Evolutionary conservation across 1,139 yeast species (phyloP).

Genomic region (Williopsis jadinii): DNA sequence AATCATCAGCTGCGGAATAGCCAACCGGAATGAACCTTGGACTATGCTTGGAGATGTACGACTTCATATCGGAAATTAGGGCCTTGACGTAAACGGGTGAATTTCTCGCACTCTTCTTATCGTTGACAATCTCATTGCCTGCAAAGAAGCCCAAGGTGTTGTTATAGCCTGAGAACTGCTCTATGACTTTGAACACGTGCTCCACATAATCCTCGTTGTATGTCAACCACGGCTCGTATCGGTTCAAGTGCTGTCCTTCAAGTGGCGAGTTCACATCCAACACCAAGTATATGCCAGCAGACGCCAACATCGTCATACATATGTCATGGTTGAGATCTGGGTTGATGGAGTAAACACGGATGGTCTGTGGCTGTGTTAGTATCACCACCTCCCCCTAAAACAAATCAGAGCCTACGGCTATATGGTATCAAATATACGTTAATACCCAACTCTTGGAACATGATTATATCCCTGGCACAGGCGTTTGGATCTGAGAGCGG

Average conservation of each 20-base stretch:
- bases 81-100: slow-evolving; percentile 74
- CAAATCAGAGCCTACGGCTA: no score
- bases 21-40: slow-evolving; percentile 82
- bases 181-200: slow-evolving; percentile 73
- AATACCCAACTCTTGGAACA: slow-evolving; percentile 71
- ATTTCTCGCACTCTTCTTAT: slow-evolving; percentile 58
- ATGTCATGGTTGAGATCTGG: slow-evolving; percentile 79
- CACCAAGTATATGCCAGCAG: slow-evolving; percentile 86
- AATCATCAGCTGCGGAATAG: slow-evolving; percentile 93
- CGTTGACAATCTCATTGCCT: slow-evolving; percentile 89
- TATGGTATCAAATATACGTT: slow-evolving; percentile 34
- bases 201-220: slow-evolving; percentile 63
- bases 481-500: slow-evolving; percentile 64
- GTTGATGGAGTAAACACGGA: slow-evolving; percentile 81
- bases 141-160: slow-evolving; percentile 92
- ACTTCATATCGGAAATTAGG: slow-evolving; percentile 72
- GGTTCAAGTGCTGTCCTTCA: slow-evolving; percentile 66
- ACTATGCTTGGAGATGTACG: slow-evolving; percentile 51
- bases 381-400: no score
- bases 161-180: slow-evolving; percentile 77
- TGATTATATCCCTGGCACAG: slow-evolving; percentile 69
- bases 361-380: slow-evolving; percentile 35
- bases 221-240: slow-evolving; percentile 86
- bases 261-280: slow-evolving; percentile 89
- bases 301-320: slow-evolving; percentile 87